A percentile compares a stretch with the other conserved stretches of the same genome.
Conservation (phyloP, 192 early-diverging fungal species). For the Glomus cerebriforme region DNA sequence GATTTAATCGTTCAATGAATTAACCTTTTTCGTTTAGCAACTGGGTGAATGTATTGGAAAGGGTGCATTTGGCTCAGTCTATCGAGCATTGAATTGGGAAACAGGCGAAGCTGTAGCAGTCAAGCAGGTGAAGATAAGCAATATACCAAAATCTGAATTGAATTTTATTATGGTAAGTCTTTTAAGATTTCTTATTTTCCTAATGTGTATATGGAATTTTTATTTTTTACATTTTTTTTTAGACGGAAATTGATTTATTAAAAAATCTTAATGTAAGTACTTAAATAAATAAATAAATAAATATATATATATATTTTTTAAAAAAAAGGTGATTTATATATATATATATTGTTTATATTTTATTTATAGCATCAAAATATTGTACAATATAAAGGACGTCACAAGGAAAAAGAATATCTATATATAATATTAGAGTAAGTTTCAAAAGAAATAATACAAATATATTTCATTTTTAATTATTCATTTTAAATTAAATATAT, state of each 20-base stretch:
- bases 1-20: background rate
- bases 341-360: background rate
- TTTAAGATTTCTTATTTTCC: background rate
- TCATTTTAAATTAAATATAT: background rate
- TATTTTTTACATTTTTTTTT: slow-evolving; percentile 28
- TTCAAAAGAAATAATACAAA: background rate
- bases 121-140: slow-evolving; percentile 65
- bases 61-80: slow-evolving; percentile 74
- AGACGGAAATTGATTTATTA: slow-evolving; percentile 58
- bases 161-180: slow-evolving; percentile 43
- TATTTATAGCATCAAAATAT: slow-evolving; percentile 58
- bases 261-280: slow-evolving; percentile 49
- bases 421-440: slow-evolving; percentile 90
- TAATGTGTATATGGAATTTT: slow-evolving; percentile 16
- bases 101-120: slow-evolving; percentile 72
- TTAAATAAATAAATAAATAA: background rate
- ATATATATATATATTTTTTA: background rate
- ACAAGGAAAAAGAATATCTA: slow-evolving; percentile 66
- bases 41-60: slow-evolving; percentile 75
- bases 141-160: slow-evolving; percentile 43
- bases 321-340: background rate
- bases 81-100: slow-evolving; percentile 64
- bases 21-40: slow-evolving; percentile 45
- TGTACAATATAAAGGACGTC: slow-evolving; percentile 75
- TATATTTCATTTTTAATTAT: background rate